Percentiles rank a stretch among this genome's conserved stretches.
phyloP scores from a whole-genome alignment of 768 basidiomycete genomes.

The Termitomyces titanicus region DNA sequence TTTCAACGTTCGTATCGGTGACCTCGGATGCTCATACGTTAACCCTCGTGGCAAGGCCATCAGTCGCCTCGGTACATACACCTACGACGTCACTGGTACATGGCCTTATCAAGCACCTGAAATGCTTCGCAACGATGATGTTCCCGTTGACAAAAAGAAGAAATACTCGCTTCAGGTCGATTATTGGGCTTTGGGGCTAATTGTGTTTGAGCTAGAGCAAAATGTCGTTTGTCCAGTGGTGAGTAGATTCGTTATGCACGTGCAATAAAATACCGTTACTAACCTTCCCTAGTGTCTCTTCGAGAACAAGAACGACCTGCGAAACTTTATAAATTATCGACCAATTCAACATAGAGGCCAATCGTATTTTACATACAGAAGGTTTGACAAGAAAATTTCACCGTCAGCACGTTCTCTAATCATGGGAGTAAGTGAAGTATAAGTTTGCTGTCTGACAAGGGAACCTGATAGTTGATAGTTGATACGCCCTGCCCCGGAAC shows the following conservation, averaged over 20 bases:
- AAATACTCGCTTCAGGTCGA: conserved; percentile 32
- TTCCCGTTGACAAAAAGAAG: conserved; percentile 1
- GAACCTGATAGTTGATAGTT: conserved; percentile 12
- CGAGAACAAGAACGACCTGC: conserved; percentile 18
- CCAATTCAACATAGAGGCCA: not conserved
- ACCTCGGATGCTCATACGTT: conserved; percentile 35
- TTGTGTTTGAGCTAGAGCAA: conserved; percentile 34
- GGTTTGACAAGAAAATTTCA: conserved; percentile 13
- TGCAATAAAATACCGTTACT: not conserved
- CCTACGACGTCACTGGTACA: conserved; percentile 29
- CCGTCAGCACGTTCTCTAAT: conserved; percentile 23
- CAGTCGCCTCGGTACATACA: conserved; percentile 10
- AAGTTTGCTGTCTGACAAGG: not conserved
- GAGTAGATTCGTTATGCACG: not conserved
- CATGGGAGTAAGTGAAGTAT: conserved; percentile 22
- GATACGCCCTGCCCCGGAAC: conserved; percentile 13
- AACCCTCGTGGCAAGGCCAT: conserved; percentile 12
- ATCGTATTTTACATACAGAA: conserved; percentile 20
- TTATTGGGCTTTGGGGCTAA: conserved; percentile 41
- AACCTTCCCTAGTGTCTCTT: conserved; percentile 28
- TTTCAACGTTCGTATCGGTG: conserved; percentile 37
- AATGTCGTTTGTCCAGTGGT: not conserved
- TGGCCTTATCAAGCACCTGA: conserved; percentile 38
- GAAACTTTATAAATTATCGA: conserved; percentile 18
- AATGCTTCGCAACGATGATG: conserved; percentile 24